Conservation (phyloP, 192 early-diverging fungal genomes). For the Mortierella alpina region DNA sequence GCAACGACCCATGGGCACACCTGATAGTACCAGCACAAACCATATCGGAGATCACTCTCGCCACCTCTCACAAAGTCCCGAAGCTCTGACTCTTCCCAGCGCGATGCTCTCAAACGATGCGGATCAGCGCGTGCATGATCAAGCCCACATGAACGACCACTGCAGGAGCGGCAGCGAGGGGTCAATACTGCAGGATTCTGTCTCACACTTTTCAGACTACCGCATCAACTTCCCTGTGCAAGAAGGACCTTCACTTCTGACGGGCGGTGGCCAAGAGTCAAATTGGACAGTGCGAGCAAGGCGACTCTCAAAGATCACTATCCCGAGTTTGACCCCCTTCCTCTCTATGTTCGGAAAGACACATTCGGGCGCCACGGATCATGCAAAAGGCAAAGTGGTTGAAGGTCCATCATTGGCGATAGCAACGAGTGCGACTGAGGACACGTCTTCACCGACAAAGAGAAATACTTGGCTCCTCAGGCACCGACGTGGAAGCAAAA, state of each 20-base stretch:
- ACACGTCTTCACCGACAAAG: no score
- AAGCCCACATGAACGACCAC: background rate
- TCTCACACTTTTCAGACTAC: conserved; percentile 7
- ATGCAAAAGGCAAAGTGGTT: background rate
- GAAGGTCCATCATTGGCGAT: no score
- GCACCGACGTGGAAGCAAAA: no score
- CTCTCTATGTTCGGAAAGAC: background rate
- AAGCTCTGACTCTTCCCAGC: conserved; percentile 2
- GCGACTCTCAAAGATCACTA: no score
- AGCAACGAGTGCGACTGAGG: no score
- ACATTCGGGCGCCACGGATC: background rate
- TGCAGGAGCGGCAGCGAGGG: background rate
- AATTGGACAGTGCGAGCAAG: no score
- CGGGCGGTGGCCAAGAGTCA: no score
- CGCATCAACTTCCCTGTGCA: conserved; percentile 11
- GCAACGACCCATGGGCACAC: no score
- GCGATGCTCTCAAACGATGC: conserved; percentile 5
- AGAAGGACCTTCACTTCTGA: no score
- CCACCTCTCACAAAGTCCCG: background rate
- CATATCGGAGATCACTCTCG: background rate
- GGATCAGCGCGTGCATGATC: background rate
- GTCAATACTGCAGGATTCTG: conserved; percentile 9
- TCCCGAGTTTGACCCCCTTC: no score
- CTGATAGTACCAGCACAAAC: no score
- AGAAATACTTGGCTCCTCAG: no score